Conservation (phyloP, 192 early-diverging fungal species). For the Backusella psychrophila region DNA sequence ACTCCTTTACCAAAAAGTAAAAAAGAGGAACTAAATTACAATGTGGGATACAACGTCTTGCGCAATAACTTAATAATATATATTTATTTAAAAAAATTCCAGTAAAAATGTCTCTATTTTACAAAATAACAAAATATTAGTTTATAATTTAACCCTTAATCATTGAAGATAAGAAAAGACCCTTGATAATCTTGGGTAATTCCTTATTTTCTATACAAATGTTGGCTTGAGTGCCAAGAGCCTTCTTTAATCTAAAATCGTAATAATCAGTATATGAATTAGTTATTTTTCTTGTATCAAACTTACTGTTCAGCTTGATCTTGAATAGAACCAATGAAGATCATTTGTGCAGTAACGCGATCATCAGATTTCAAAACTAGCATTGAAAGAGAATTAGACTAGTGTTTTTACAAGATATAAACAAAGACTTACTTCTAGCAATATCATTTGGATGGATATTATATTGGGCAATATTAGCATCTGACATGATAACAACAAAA, state of each 20-base stretch:
- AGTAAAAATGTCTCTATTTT: conserved; percentile 1
- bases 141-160: conserved; percentile 37
- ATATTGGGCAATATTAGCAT: conserved; percentile 80
- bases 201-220: conserved; percentile 62
- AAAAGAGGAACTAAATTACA: too few relatives aligned
- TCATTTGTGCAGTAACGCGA: conserved; percentile 67
- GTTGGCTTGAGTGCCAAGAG: conserved; percentile 51
- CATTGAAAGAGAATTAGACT: neutral
- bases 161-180: conserved; percentile 61
- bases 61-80: neutral
- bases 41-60: neutral
- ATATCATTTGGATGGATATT: conserved; percentile 72
- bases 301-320: conserved; percentile 66
- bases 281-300: neutral
- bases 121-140: neutral
- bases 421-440: conserved; percentile 46
- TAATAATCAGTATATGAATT: neutral
- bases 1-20: too few relatives aligned
- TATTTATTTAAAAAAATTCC: neutral
- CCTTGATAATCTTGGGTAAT: conserved; percentile 60
- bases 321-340: conserved; percentile 81
- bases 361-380: conserved; percentile 69
- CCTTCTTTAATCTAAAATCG: conserved; percentile 41
- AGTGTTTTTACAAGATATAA: neutral
- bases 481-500: conserved; percentile 74